phyloP scores from a whole-genome alignment of 2,329 filamentous ascomycete genomes.

The Talaromyces amestolkiae region DNA sequence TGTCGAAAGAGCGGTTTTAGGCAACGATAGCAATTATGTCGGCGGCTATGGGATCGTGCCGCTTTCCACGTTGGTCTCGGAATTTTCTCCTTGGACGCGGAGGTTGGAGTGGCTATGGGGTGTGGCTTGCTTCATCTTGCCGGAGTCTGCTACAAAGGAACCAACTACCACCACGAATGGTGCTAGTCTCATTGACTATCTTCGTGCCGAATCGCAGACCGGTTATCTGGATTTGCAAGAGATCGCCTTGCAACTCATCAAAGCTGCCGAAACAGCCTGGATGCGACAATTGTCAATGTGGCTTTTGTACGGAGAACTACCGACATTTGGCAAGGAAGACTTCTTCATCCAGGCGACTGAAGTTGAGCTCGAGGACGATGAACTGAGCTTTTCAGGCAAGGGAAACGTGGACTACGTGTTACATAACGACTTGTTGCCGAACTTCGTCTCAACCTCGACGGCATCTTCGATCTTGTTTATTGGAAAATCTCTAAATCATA shows the following conservation, averaged over 20 bases:
- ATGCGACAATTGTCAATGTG: constrained; percentile 85
- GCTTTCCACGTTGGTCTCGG: constrained; percentile 74
- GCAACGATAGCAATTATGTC: constrained; percentile 72
- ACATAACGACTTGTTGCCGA: constrained; percentile 64
- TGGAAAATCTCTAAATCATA: constrained; percentile 82
- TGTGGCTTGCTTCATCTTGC: constrained; percentile 66
- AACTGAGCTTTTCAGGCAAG: constrained; percentile 33
- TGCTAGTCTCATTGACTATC: constrained; percentile 70
- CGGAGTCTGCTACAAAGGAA: constrained; percentile 34
- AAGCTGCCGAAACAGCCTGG: constrained; percentile 83
- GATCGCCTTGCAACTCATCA: constrained; percentile 69
- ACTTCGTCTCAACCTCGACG: constrained; percentile 71
- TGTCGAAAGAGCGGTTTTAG: constrained; percentile 76
- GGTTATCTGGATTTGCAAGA: constrained; percentile 84
- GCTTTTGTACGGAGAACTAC: constrained; percentile 83
- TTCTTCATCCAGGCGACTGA: constrained; percentile 69
- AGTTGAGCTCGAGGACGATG: constrained; percentile 33
- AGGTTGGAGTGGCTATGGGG: constrained; percentile 83
- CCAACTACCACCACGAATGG: constrained; percentile 49
- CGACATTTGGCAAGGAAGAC: constrained; percentile 72
- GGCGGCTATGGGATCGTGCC: constrained; percentile 93
- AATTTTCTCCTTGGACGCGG: constrained; percentile 84
- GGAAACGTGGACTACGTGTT: constrained; percentile 57
- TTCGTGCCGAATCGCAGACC: constrained; percentile 75
- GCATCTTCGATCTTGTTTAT: constrained; percentile 86